phyloP scores from a whole-genome alignment of 768 basidiomycete genomes.

The Mycena venus region DNA sequence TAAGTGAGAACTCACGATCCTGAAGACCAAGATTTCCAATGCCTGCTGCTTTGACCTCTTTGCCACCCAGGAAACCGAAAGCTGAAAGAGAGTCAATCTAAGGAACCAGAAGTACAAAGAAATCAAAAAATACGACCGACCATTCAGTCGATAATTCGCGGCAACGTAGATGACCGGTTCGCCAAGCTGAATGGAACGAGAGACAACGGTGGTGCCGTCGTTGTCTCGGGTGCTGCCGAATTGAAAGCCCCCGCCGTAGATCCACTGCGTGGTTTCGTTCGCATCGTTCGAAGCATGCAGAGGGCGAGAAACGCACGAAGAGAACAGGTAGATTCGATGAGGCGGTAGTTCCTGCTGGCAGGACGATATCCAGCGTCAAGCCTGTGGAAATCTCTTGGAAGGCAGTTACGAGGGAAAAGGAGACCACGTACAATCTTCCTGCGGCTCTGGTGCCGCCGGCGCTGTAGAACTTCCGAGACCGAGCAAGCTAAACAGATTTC shows the following conservation, averaged over 20 bases:
- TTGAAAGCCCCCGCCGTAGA: background rate
- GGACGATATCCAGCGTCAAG: background rate
- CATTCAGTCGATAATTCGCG: background rate
- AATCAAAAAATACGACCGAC: background rate
- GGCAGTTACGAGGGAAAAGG: background rate
- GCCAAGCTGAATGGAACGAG: background rate
- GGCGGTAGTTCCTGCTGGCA: background rate
- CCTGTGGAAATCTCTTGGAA: background rate
- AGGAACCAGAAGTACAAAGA: background rate
- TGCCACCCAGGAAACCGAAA: conserved; percentile 7
- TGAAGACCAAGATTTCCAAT: conserved; percentile 1
- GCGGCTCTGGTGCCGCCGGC: background rate
- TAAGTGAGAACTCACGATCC: background rate
- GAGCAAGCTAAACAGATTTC: background rate
- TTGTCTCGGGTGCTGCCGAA: background rate
- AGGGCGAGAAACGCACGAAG: background rate
- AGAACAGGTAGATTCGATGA: background rate
- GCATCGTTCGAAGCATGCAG: background rate
- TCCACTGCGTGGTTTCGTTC: background rate
- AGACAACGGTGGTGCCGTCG: background rate
- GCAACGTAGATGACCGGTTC: background rate
- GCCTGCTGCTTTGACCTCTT: conserved; percentile 4
- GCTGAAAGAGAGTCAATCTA: background rate
- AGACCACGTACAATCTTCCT: background rate
- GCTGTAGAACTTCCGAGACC: background rate